Conservation (phyloP, 805 yeast genomes). For the Saturnispora hagleri region DNA sequence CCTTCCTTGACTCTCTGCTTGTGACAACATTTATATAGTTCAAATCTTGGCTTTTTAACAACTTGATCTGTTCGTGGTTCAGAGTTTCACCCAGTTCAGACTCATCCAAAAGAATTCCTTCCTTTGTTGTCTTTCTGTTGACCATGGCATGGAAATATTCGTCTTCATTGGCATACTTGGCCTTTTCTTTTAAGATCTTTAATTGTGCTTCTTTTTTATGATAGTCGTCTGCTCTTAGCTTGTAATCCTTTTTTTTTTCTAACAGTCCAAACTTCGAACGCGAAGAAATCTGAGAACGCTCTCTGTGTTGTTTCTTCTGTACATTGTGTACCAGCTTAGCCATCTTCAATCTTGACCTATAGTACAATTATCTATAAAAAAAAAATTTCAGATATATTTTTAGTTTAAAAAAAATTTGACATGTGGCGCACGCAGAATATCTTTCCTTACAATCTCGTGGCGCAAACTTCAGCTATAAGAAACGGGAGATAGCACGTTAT, state of each 20-base stretch:
- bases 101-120: slow-evolving; percentile 60
- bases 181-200: slow-evolving; percentile 66
- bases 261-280: slow-evolving; percentile 73
- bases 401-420: neutral
- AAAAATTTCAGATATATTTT: neutral
- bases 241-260: slow-evolving; percentile 87
- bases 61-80: slow-evolving; percentile 64
- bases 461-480: neutral
- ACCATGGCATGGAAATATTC: slow-evolving; percentile 96
- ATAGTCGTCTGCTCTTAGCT: slow-evolving; percentile 44
- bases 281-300: slow-evolving; percentile 76
- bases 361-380: neutral
- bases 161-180: slow-evolving; percentile 74
- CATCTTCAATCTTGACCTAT: slow-evolving; percentile 32
- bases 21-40: slow-evolving; percentile 76
- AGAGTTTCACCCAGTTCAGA: slow-evolving; percentile 50
- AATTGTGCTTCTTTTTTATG: slow-evolving; percentile 55
- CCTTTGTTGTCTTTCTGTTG: slow-evolving; percentile 51
- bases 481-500: neutral
- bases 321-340: slow-evolving; percentile 78
- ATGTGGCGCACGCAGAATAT: neutral
- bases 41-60: slow-evolving; percentile 84
- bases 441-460: neutral
- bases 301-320: slow-evolving; percentile 94
- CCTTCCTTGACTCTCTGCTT: slow-evolving; percentile 55